Evolutionary conservation across 371 early-diverging fungal genomes (phyloP).

Genomic region (Mucor indicus): DNA sequence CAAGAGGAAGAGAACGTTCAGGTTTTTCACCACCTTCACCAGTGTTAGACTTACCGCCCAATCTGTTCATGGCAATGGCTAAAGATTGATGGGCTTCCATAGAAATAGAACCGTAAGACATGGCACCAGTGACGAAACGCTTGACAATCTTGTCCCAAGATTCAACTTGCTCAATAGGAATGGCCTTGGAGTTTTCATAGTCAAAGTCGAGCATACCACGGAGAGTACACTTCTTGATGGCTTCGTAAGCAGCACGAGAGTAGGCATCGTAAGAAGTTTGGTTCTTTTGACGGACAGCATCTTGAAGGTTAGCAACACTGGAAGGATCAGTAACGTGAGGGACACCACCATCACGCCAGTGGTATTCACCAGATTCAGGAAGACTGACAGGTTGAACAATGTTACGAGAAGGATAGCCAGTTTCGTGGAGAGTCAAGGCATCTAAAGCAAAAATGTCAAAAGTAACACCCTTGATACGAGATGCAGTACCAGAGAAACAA

Average conservation of each 20-base stretch:
- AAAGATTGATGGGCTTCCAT: conserved; percentile 91
- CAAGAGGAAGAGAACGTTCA: conserved; percentile 62
- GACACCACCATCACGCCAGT: conserved; percentile 94
- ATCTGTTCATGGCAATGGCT: conserved; percentile 91
- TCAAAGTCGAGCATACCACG: conserved; percentile 94
- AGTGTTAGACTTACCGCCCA: conserved; percentile 96
- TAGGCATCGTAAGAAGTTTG: conserved; percentile 81
- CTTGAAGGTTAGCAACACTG: conserved; percentile 87
- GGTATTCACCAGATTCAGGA: conserved; percentile 94
- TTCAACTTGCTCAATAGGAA: conserved; percentile 94
- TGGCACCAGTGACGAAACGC: conserved; percentile 97
- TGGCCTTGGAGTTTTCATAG: conserved; percentile 63
- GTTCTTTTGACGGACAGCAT: conserved; percentile 94
- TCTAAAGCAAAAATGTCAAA: conserved; percentile 88
- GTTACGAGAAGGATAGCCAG: conserved; percentile 77
- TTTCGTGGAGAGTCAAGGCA: conserved; percentile 83
- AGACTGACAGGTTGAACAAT: conserved; percentile 60
- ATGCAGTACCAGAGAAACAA: conserved; percentile 94
- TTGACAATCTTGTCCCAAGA: conserved; percentile 94
- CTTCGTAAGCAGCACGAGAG: conserved; percentile 72
- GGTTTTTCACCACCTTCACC: conserved; percentile 98
- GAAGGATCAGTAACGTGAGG: conserved; percentile 90
- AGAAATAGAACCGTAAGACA: conserved; percentile 98
- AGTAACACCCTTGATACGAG: conserved; percentile 89
- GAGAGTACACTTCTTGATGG: conserved; percentile 89